Evolutionary conservation across 176 grass and related monocot species (phyloP).

Genomic region (Aegilops speltoides): DNA sequence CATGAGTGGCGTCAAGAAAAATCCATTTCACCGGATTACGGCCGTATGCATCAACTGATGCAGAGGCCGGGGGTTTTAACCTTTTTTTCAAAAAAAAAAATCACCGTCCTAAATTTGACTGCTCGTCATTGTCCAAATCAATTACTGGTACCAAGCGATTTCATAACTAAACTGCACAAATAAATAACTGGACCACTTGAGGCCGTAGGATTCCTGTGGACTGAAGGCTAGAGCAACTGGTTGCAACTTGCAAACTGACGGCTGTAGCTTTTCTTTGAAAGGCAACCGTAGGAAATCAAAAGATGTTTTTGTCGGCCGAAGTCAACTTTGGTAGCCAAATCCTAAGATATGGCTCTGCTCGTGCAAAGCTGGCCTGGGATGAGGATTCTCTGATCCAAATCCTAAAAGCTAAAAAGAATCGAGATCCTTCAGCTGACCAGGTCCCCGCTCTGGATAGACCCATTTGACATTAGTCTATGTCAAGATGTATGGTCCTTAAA

Average conservation of each 20-base stretch:
- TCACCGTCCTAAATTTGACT: too few species aligned
- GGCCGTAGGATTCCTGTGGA: too few species aligned
- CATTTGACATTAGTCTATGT: neutral
- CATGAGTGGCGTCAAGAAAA: too few species aligned
- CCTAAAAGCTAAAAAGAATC: neutral
- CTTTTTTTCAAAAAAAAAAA: too few species aligned
- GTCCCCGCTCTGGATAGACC: neutral
- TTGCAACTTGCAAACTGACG: neutral
- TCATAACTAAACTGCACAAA: too few species aligned
- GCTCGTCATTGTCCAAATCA: too few species aligned
- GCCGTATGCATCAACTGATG: too few species aligned
- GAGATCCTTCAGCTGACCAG: neutral
- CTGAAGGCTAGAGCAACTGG: too few species aligned
- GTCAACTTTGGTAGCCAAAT: slow-evolving; percentile 3
- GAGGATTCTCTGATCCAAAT: neutral
- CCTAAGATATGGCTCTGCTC: neutral
- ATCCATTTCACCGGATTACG: too few species aligned
- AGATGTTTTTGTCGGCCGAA: neutral
- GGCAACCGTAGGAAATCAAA: neutral
- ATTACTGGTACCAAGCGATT: too few species aligned
- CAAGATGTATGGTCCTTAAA: neutral
- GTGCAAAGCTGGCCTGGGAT: neutral
- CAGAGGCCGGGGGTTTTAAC: too few species aligned
- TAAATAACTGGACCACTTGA: too few species aligned
- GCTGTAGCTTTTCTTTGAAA: neutral